Base-by-base conservation (phyloP, 2,329 filamentous ascomycete species). In the Neurospora sp. region DNA sequence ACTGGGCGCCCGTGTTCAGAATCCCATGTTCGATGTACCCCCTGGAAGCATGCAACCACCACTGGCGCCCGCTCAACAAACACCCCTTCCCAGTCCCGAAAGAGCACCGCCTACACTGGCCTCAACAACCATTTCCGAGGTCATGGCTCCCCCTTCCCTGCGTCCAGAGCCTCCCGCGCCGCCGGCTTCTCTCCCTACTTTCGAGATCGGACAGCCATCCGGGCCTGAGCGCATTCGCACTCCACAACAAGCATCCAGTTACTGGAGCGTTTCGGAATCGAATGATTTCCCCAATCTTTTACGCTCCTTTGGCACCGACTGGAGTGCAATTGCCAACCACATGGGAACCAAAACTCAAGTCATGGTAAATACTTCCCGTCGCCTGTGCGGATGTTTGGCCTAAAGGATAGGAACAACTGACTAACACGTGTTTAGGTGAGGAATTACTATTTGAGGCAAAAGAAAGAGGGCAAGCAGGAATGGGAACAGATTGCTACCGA, bases 311-410 rank as follows among this genome's bases (percentile, higher is more conserved):
- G 92, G 92, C 70, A 92, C 90, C 17, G 91, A 96, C 77, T 96
- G 91, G 87, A 82, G 83, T 67, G 87, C 86, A 4, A 95, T 95
- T 79, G 90, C 92, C 52, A 84, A 84, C 68, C 88, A 92, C 75
- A 93, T 96, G 90, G 89, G 90, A 67, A 92, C 91, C 4, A 95
- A 95, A 80, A 95, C 92, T 19, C 86, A 90, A 69, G 91, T 91
- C n/a, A 96, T 96, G 92, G 92, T 92, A 83, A 78, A 84, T 77
- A 74, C 10, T 23, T 37, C 37, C 67, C 65, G 67, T 66, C 62
- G 69, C 73, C 19, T 52, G 65, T 8, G 8, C 57, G 46, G 19
- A 3, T 40, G 11, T 62, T 15, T n/a, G 36, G 6, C 15, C 40
- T 3, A 46, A 28, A 40, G 19, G 11, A 40, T 8, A 33, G 17